A percentile compares a stretch with the other conserved stretches of the same genome.
Evolutionary conservation across 345 rosid genomes (phyloP).

Genomic region (Psidium guajava): DNA sequence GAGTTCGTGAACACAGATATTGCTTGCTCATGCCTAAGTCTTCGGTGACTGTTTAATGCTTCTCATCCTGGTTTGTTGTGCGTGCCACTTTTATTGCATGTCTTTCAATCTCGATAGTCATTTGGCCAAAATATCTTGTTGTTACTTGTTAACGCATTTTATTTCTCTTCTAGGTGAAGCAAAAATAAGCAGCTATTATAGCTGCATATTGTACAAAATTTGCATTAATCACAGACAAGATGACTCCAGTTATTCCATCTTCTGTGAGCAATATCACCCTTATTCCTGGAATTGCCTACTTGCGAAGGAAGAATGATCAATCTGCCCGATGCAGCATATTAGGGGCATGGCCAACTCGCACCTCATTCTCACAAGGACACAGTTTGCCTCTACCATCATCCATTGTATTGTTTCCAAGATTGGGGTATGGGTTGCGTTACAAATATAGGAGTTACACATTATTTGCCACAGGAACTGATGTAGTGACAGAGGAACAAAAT

Average conservation of each 20-base stretch:
- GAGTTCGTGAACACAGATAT: neutral
- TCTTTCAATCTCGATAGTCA: neutral
- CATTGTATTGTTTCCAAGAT: slow-evolving; percentile 37
- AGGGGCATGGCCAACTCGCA: slow-evolving; percentile 26
- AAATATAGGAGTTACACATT: slow-evolving; percentile 13
- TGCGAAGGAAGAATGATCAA: slow-evolving; percentile 22
- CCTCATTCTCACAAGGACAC: slow-evolving; percentile 18
- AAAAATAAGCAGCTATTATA: neutral
- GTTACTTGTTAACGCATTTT: neutral
- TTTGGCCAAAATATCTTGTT: neutral
- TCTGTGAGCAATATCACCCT: slow-evolving; percentile 45
- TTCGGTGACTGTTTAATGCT: neutral
- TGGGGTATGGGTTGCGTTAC: slow-evolving; percentile 18
- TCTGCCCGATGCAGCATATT: slow-evolving; percentile 35
- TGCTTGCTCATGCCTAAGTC: neutral
- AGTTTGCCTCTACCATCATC: slow-evolving; percentile 36
- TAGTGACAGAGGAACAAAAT: slow-evolving; percentile 56
- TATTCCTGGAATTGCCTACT: slow-evolving; percentile 42
- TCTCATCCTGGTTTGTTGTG: neutral
- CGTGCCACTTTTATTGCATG: neutral
- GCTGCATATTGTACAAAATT: slow-evolving; percentile 12
- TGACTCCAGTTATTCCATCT: slow-evolving; percentile 57
- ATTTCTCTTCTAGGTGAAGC: slow-evolving; percentile 1
- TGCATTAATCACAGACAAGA: slow-evolving; percentile 19
- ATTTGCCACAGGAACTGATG: slow-evolving; percentile 59